A percentile compares a stretch with the other conserved stretches of the same genome.
Evolutionary conservation across 371 early-diverging fungal genomes (phyloP).

Genomic region (Apophysomyces elegans): DNA sequence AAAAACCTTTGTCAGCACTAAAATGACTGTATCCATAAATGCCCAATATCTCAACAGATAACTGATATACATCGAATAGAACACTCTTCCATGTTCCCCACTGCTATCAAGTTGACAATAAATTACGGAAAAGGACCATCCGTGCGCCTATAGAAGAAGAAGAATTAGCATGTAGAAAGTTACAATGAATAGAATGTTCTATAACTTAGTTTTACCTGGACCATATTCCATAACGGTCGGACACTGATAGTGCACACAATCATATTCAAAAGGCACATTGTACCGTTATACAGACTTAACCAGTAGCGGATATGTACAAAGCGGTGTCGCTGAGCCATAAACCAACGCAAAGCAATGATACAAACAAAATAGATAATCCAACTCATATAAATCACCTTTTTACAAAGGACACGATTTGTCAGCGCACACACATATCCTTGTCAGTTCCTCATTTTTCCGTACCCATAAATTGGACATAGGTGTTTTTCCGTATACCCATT

Average conservation of each 20-base stretch:
- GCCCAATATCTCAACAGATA: conserved; percentile 26
- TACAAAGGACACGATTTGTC: background rate
- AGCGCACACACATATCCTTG: background rate
- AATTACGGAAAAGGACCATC: background rate
- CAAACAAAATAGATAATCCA: conserved; percentile 26
- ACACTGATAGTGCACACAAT: conserved; percentile 14
- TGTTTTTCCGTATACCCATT: conserved; percentile 24
- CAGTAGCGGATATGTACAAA: conserved; percentile 12
- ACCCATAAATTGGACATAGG: conserved; percentile 26
- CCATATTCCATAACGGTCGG: conserved; percentile 13
- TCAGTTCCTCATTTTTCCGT: background rate
- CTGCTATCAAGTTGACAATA: conserved; percentile 8
- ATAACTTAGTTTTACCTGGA: conserved; percentile 17
- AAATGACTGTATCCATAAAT: conserved; percentile 26
- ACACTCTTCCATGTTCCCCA: conserved; percentile 15
- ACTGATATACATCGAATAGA: conserved; percentile 25
- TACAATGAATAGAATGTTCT: too few species aligned
- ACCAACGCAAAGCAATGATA: conserved; percentile 25
- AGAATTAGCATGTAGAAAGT: background rate
- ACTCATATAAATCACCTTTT: conserved; percentile 19
- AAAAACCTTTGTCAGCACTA: conserved; percentile 28
- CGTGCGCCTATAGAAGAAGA: background rate
- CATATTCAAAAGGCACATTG: conserved; percentile 13
- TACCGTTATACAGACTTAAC: conserved; percentile 13
- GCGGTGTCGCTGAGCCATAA: conserved; percentile 29